Conservation (phyloP, 1,284 basidiomycete genomes). For the Marasmius tenuissimus region DNA sequence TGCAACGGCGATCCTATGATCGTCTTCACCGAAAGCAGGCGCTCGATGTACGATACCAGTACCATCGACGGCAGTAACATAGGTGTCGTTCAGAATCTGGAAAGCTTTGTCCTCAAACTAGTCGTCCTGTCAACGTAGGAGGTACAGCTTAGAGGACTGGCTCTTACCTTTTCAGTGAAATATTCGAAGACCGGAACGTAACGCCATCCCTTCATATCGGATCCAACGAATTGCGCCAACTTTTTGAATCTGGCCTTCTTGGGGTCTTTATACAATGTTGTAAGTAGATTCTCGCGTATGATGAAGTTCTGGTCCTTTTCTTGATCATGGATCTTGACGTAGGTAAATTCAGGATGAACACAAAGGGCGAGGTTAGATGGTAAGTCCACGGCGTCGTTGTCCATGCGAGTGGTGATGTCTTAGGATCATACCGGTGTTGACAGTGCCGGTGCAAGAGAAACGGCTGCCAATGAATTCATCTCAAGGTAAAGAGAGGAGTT, state of each 20-base stretch:
- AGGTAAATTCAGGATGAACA: conserved; percentile 94
- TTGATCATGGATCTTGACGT: conserved; percentile 96
- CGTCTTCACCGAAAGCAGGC: conserved; percentile 98
- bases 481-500: too few species aligned
- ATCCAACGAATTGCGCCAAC: conserved; percentile 82
- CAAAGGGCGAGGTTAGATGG: conserved; percentile 95
- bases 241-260: conserved; percentile 98
- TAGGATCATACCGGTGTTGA: too few species aligned
- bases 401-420: conserved; percentile 93
- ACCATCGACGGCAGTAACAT: conserved; percentile 92
- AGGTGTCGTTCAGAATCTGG: conserved; percentile 88
- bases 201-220: conserved; percentile 94
- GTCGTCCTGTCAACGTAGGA: not conserved
- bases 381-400: conserved; percentile 99
- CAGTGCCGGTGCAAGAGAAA: too few species aligned
- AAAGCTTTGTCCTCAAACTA: conserved; percentile 94
- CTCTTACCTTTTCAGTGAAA: conserved; percentile 85
- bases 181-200: conserved; percentile 97
- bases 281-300: conserved; percentile 86
- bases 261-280: conserved; percentile 94
- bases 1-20: conserved; percentile 90
- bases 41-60: conserved; percentile 99
- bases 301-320: conserved; percentile 91
- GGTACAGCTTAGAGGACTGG: not conserved
- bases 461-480: too few species aligned